Evolutionary conservation across 768 basidiomycete species (phyloP).

Genomic region (Sporobolomyces pararoseus): DNA sequence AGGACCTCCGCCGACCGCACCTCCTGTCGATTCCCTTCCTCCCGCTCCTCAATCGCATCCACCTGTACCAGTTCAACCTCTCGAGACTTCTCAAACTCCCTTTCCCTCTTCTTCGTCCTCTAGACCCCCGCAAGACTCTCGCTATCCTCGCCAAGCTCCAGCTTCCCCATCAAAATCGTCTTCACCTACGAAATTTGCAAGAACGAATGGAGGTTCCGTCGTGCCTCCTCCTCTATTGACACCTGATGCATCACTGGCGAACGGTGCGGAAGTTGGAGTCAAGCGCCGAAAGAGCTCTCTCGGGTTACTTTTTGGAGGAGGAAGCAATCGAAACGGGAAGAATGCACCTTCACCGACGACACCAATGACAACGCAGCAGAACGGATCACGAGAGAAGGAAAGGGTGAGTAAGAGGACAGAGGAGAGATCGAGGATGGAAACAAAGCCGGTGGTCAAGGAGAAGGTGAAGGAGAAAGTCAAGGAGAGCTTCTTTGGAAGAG

Average conservation of each 20-base stretch:
- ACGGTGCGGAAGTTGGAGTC: background rate
- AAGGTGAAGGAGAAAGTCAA: slow-evolving; percentile 16
- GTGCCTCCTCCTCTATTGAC: background rate
- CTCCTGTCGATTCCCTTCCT: too few relatives aligned
- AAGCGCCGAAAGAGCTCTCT: slow-evolving; percentile 32
- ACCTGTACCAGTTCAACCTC: too few relatives aligned
- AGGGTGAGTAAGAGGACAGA: background rate
- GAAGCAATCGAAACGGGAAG: background rate
- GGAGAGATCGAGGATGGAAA: background rate
- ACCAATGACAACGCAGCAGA: background rate
- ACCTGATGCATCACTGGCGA: background rate
- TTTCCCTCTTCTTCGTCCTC: too few relatives aligned
- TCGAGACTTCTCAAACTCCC: too few relatives aligned
- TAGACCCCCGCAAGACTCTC: too few relatives aligned
- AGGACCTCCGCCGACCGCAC: too few relatives aligned
- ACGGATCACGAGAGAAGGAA: background rate
- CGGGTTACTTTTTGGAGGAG: slow-evolving; percentile 17
- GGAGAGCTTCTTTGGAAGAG: slow-evolving; percentile 17
- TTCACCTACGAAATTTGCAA: too few relatives aligned
- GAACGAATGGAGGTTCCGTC: too few relatives aligned
- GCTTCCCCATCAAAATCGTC: background rate
- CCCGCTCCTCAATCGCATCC: too few relatives aligned
- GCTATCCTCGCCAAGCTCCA: too few relatives aligned
- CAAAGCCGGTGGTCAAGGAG: background rate
- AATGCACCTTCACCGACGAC: background rate